These are phyloP conservation scores for Termitomyces sp. DNA, from an alignment of 768 basidiomycete genomes.

Conservation along the genomic window DNA sequence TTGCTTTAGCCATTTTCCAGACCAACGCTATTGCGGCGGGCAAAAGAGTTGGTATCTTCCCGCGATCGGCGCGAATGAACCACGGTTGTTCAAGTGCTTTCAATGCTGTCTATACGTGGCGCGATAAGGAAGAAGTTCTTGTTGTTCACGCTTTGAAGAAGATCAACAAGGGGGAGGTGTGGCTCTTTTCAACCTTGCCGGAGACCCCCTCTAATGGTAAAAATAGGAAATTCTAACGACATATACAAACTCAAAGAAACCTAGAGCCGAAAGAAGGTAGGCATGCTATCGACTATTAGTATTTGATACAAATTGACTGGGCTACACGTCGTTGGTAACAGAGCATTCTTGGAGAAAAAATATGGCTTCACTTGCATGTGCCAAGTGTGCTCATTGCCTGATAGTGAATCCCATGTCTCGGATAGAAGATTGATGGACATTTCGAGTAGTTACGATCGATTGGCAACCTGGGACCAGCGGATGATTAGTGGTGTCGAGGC, in stretches of 20 bases:
- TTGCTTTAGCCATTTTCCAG: slow-evolving; percentile 64
- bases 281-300: slow-evolving; percentile 7
- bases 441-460: slow-evolving; percentile 37
- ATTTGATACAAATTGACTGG: neutral
- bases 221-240: slow-evolving; percentile 59
- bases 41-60: slow-evolving; percentile 56
- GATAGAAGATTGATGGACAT: slow-evolving; percentile 49
- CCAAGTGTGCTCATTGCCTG: slow-evolving; percentile 53
- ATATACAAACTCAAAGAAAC: slow-evolving; percentile 55
- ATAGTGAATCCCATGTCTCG: slow-evolving; percentile 43
- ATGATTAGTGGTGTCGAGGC: slow-evolving; percentile 48
- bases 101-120: slow-evolving; percentile 63
- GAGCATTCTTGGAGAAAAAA: slow-evolving; percentile 43
- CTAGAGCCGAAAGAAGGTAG: slow-evolving; percentile 53
- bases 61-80: slow-evolving; percentile 63
- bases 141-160: slow-evolving; percentile 59
- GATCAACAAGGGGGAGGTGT: slow-evolving; percentile 50
- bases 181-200: neutral
- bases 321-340: slow-evolving; percentile 21
- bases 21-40: slow-evolving; percentile 64
- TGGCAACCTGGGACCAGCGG: slow-evolving; percentile 47
- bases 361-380: slow-evolving; percentile 64
- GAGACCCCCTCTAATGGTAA: slow-evolving; percentile 1
- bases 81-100: slow-evolving; percentile 69
- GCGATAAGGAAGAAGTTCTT: slow-evolving; percentile 42